A percentile compares a stretch with the other conserved stretches of the same genome.
These are phyloP conservation scores for Zasmidium citrigriseum DNA, from an alignment of 2,329 filamentous ascomycete species.

Conservation along the genomic window DNA sequence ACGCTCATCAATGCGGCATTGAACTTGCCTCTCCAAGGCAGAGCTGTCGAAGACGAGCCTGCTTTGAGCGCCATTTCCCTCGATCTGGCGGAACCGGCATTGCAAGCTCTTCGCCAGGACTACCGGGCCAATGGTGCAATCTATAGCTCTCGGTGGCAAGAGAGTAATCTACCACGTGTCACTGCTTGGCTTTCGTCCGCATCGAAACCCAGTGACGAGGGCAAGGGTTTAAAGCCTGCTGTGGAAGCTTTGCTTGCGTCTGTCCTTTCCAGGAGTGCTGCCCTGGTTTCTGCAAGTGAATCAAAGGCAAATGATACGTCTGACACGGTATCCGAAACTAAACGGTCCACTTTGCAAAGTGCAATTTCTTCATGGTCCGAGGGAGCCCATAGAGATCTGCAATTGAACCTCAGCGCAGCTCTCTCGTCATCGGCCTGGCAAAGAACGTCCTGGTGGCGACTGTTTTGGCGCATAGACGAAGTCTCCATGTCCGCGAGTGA, in stretches of 20 bases:
- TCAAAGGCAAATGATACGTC: constrained; percentile 41
- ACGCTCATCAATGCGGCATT: constrained; percentile 58
- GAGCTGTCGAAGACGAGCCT: constrained; percentile 43
- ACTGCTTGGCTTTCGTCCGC: constrained; percentile 29
- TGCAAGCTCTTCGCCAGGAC: constrained; percentile 47
- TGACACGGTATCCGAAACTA: constrained; percentile 43
- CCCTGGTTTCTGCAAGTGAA: constrained; percentile 52
- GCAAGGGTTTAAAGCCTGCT: constrained; percentile 61
- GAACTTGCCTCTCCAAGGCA: constrained; percentile 51
- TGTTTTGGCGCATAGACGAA: constrained; percentile 93
- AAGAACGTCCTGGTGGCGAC: constrained; percentile 86
- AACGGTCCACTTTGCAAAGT: constrained; percentile 54
- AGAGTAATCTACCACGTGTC: constrained; percentile 31
- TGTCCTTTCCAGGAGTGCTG: constrained; percentile 58
- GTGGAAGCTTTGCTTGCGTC: constrained; percentile 68
- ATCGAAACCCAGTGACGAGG: constrained; percentile 36
- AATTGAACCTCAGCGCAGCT: constrained; percentile 74
- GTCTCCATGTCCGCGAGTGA: constrained; percentile 80
- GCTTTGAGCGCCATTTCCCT: constrained; percentile 58
- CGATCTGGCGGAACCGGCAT: constrained; percentile 60
- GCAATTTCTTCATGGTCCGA: constrained; percentile 74
- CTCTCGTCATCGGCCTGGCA: constrained; percentile 77
- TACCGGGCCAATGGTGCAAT: constrained; percentile 33
- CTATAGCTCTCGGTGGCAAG: constrained; percentile 38
- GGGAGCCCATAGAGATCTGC: constrained; percentile 78